Evolutionary conservation across 139 green algal species (phyloP).

Genomic region (Coelastrella sp.): DNA sequence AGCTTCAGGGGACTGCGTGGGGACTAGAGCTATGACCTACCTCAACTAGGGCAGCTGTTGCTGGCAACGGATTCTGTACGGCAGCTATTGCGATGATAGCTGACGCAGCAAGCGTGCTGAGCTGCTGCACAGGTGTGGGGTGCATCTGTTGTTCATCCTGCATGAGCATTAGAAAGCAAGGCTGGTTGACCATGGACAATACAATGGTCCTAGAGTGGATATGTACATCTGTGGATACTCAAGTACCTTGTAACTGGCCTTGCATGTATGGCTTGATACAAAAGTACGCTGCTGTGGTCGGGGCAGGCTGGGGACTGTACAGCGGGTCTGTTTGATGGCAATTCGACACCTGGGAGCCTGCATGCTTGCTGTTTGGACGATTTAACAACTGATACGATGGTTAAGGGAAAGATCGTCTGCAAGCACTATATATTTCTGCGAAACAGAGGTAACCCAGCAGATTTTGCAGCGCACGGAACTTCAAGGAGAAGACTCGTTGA

Average conservation of each 20-base stretch:
- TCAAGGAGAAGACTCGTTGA: not conserved
- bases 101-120: not conserved
- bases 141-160: constrained; percentile 7
- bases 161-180: too few species aligned
- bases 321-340: not conserved
- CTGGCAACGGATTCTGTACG: not conserved
- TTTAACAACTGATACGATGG: too few species aligned
- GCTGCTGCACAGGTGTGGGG: not conserved
- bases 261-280: not conserved
- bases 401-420: too few species aligned
- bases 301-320: not conserved
- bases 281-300: not conserved
- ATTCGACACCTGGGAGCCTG: not conserved
- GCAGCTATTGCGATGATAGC: not conserved
- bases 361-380: not conserved
- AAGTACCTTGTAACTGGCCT: not conserved
- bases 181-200: too few species aligned
- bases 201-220: too few species aligned
- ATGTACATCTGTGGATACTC: too few species aligned
- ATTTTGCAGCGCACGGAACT: not conserved
- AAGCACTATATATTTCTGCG: too few species aligned
- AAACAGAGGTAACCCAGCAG: too few species aligned
- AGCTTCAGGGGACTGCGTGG: too few species aligned
- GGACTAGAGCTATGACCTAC: not conserved
- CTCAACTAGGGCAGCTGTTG: not conserved